These are phyloP conservation scores for Camelina sativa DNA, from an alignment of 345 rosid genomes.

Conservation along the genomic window DNA sequence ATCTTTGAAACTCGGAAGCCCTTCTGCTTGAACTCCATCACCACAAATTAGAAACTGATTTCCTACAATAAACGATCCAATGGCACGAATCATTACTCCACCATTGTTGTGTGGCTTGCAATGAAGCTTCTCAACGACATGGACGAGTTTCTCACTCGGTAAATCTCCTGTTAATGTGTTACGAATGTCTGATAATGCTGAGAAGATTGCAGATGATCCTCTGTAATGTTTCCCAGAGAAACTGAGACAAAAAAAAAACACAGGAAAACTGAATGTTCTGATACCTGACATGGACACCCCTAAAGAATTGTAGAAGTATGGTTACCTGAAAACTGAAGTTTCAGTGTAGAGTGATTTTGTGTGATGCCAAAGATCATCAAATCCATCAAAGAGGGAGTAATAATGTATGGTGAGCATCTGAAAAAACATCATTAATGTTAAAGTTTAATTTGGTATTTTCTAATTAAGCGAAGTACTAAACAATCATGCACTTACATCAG, in stretches of 20 bases:
- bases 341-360: constrained; percentile 67
- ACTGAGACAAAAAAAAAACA: constrained; percentile 43
- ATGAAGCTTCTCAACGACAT: constrained; percentile 86
- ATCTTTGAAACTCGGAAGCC: constrained; percentile 83
- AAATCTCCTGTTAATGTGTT: constrained; percentile 82
- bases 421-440: constrained; percentile 14
- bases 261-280: no score
- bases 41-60: constrained; percentile 94
- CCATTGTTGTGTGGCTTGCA: constrained; percentile 69
- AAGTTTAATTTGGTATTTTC: neutral
- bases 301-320: neutral
- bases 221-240: constrained; percentile 57
- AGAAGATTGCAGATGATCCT: constrained; percentile 67
- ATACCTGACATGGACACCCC: neutral
- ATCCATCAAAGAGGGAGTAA: constrained; percentile 87
- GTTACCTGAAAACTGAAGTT: constrained; percentile 76
- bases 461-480: neutral
- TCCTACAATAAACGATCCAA: constrained; percentile 84
- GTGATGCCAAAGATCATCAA: constrained; percentile 84
- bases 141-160: constrained; percentile 83
- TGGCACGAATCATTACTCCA: constrained; percentile 77
- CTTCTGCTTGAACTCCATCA: constrained; percentile 89
- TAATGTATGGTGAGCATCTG: constrained; percentile 96
- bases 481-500: constrained; percentile 74
- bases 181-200: constrained; percentile 61